Conservation (phyloP, 768 basidiomycete genomes). For the Tephrocybe rancida region DNA sequence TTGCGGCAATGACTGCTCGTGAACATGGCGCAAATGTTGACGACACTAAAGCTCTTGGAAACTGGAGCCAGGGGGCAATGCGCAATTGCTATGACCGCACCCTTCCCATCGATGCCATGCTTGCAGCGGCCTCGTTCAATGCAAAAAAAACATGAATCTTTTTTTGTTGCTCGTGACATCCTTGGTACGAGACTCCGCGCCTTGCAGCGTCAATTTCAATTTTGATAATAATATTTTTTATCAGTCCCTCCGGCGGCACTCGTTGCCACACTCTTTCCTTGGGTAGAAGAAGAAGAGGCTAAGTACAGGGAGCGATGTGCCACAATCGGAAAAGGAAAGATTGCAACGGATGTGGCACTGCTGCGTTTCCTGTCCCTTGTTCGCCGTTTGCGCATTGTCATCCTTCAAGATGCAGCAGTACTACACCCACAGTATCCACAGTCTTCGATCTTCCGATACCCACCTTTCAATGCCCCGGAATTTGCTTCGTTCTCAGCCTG, state of each 20-base stretch:
- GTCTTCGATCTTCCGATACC: conserved; percentile 13
- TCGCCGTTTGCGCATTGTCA: conserved; percentile 13
- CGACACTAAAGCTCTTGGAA: conserved; percentile 26
- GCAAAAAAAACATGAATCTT: conserved; percentile 21
- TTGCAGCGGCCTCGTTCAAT: conserved; percentile 28
- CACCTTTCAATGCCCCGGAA: conserved; percentile 19
- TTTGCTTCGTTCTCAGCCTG: conserved; percentile 9
- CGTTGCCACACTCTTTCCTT: conserved; percentile 7
- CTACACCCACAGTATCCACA: conserved; percentile 15
- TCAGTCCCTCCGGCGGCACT: conserved; percentile 20
- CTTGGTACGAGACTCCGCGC: conserved; percentile 15
- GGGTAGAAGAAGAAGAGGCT: conserved; percentile 4
- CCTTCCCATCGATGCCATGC: conserved; percentile 24
- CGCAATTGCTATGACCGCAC: conserved; percentile 23
- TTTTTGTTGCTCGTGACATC: conserved; percentile 13
- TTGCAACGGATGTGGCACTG: conserved; percentile 19
- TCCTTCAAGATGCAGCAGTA: conserved; percentile 16
- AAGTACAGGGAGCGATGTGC: not conserved
- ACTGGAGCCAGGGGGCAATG: conserved; percentile 16
- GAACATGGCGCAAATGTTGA: conserved; percentile 21
- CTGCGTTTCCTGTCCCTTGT: conserved; percentile 24
- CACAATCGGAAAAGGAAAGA: not conserved
- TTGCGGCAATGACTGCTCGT: conserved; percentile 20
- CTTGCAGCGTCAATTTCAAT: not conserved
- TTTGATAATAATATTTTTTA: not conserved